Conservation (phyloP, 73 alveolate species). For the Paramecium tetraurelia region DNA sequence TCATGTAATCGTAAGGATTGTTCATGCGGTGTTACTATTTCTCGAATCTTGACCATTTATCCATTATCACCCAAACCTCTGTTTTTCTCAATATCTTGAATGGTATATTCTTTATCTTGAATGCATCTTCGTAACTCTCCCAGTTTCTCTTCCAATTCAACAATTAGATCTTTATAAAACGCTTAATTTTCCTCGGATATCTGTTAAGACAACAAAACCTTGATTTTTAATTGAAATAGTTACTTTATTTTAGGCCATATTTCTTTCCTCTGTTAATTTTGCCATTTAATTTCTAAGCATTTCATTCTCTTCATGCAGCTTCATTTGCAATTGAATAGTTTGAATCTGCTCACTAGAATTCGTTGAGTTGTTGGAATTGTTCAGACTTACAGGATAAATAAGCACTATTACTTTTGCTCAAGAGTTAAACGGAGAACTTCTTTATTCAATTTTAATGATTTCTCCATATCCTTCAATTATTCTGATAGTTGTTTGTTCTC, state of each 20-base stretch:
- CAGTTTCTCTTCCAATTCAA: constrained; percentile 51
- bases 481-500: constrained; percentile 46
- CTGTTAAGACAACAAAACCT: constrained; percentile 45
- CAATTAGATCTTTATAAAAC: constrained; percentile 52
- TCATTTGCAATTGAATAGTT: background rate
- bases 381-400: background rate
- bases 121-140: constrained; percentile 48
- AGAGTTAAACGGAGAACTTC: constrained; percentile 14
- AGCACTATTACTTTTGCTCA: background rate
- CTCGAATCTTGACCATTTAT: constrained; percentile 57
- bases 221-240: background rate
- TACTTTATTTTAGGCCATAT: constrained; percentile 63
- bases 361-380: constrained; percentile 18
- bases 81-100: constrained; percentile 53
- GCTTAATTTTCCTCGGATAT: constrained; percentile 57
- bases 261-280: constrained; percentile 40
- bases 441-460: constrained; percentile 28
- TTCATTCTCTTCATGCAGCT: constrained; percentile 54
- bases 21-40: constrained; percentile 62
- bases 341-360: background rate
- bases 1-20: constrained; percentile 29
- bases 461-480: constrained; percentile 20
- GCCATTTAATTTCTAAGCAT: constrained; percentile 1
- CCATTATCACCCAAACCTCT: constrained; percentile 44
- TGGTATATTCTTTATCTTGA: constrained; percentile 61